Percentiles rank a stretch among this genome's conserved stretches.
These are phyloP conservation scores for Puccinia novopanici DNA, from an alignment of 1,284 basidiomycete genomes.

Conservation along the genomic window DNA sequence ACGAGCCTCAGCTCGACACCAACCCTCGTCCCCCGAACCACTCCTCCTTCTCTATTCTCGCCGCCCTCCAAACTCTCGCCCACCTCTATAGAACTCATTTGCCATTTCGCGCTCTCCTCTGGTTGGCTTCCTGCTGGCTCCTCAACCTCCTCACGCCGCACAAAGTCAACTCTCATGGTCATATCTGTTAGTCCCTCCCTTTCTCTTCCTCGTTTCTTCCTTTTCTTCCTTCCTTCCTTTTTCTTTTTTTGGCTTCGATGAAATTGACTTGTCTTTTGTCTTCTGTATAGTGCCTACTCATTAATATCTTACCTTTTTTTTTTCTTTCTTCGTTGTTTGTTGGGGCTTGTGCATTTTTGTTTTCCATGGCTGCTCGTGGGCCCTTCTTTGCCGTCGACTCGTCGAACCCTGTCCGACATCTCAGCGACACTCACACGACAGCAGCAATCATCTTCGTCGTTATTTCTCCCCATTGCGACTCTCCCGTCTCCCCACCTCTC, in stretches of 20 bases:
- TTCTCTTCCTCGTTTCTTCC: neutral
- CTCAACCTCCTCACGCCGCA: conserved; percentile 41
- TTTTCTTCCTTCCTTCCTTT: neutral
- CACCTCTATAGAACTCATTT: neutral
- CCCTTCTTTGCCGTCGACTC: too few species aligned
- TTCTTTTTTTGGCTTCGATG: neutral
- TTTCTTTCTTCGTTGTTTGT: neutral
- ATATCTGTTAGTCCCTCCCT: conserved; percentile 33
- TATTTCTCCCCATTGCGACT: too few species aligned
- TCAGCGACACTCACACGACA: too few species aligned
- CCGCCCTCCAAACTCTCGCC: neutral
- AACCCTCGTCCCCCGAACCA: neutral
- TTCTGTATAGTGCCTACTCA: conserved; percentile 22
- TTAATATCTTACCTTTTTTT: neutral
- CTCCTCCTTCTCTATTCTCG: neutral
- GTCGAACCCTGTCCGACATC: too few species aligned
- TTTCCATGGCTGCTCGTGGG: too few species aligned
- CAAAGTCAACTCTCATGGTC: conserved; percentile 34
- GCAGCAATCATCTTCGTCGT: too few species aligned
- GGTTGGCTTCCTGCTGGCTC: conserved; percentile 32
- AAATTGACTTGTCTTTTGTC: neutral
- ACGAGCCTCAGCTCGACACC: neutral
- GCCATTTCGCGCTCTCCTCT: conserved; percentile 6
- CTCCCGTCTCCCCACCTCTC: too few species aligned
- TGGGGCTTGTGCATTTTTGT: too few species aligned